These are phyloP conservation scores for Dioscorea cayenensis DNA, from an alignment of 116 monocot species.

Conservation along the genomic window DNA sequence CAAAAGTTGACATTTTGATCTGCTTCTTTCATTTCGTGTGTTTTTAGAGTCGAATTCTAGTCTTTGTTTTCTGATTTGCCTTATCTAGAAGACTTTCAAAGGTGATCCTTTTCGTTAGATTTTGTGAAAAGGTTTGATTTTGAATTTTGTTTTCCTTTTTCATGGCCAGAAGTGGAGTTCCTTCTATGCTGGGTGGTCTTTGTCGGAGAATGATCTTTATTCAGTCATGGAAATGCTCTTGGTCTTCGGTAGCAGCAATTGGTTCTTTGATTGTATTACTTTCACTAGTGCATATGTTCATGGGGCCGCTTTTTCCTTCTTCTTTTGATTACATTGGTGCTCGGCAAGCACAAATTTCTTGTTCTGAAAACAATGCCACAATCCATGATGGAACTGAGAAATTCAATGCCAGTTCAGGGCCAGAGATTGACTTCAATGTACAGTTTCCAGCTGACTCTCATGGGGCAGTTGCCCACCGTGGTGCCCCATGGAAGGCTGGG, in stretches of 20 bases:
- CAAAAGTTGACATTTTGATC: no score
- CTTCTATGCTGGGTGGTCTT: no score
- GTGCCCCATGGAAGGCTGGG: constrained; percentile 54
- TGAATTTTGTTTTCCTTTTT: no score
- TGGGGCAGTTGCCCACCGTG: constrained; percentile 41
- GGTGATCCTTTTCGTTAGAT: background rate
- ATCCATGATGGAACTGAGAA: background rate
- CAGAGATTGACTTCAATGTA: background rate
- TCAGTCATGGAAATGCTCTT: constrained; percentile 10
- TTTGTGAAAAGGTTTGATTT: no score
- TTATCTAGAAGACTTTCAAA: background rate
- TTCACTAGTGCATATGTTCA: constrained; percentile 21
- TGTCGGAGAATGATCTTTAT: constrained; percentile 1
- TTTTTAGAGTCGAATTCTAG: background rate
- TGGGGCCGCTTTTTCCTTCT: constrained; percentile 19
- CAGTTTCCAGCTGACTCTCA: constrained; percentile 29
- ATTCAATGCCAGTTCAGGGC: background rate
- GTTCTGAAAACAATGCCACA: constrained; percentile 6
- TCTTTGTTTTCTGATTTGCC: background rate
- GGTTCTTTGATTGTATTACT: constrained; percentile 16
- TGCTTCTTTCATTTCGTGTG: background rate
- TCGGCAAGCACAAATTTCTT: constrained; percentile 6
- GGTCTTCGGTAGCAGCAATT: constrained; percentile 10
- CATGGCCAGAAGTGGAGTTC: no score
- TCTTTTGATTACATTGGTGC: constrained; percentile 12